Evolutionary conservation across 202 grass and related monocot species (phyloP).

Genomic region (Elaeis oleifera): DNA sequence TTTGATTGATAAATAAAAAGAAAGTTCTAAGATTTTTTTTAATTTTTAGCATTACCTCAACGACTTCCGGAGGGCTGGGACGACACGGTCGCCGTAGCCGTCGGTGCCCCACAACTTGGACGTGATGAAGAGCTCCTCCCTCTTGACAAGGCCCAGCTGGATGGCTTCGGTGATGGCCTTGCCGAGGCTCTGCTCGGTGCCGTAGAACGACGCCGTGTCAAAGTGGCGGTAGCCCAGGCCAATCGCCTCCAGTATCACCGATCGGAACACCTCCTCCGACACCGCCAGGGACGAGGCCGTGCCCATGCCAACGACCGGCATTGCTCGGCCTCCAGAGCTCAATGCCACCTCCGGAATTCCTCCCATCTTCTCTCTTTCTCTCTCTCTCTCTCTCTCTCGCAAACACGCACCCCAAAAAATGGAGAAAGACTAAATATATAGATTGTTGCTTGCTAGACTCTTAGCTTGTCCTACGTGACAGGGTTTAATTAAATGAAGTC

Average conservation of each 20-base stretch:
- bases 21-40: too few species aligned
- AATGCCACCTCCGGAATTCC: not conserved
- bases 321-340: not conserved
- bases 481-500: too few species aligned
- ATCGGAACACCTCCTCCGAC: not conserved
- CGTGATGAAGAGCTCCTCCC: constrained; percentile 11
- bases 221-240: constrained; percentile 12
- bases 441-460: too few species aligned
- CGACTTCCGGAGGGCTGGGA: not conserved
- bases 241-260: not conserved
- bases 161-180: constrained; percentile 1
- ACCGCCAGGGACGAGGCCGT: not conserved
- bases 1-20: too few species aligned
- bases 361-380: too few species aligned
- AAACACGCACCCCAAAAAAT: too few species aligned
- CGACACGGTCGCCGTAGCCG: not conserved
- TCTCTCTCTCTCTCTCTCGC: too few species aligned
- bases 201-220: constrained; percentile 3
- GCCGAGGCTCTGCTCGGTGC: not conserved
- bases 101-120: constrained; percentile 11
- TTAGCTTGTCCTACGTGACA: too few species aligned
- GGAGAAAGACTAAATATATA: too few species aligned
- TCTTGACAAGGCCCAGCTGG: constrained; percentile 1
- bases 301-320: not conserved
- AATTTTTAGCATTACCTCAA: not conserved